phyloP scores from a whole-genome alignment of 371 early-diverging fungal genomes.

The Actinomortierella ambigua region DNA sequence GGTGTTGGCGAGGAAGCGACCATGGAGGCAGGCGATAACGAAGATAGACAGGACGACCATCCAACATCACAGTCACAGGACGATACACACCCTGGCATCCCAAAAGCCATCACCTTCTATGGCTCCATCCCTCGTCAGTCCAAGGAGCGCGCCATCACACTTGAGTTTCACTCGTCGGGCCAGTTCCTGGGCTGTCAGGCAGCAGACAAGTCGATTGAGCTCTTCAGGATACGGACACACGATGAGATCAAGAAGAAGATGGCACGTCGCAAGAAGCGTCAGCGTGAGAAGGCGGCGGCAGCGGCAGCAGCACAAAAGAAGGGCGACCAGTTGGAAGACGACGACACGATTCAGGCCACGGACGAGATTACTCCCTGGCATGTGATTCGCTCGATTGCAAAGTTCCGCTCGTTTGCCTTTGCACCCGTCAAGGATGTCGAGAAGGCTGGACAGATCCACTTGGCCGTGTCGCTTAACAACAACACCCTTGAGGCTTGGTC shows the following conservation, averaged over 20 bases:
- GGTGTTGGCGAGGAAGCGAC: conserved; percentile 49
- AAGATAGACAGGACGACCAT: conserved; percentile 32
- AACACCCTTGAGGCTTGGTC: conserved; percentile 78
- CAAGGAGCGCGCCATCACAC: conserved; percentile 78
- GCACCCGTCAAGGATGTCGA: conserved; percentile 59
- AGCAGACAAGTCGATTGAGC: conserved; percentile 80
- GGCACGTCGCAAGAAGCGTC: conserved; percentile 79
- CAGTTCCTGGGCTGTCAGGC: conserved; percentile 79
- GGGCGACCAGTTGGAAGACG: conserved; percentile 36
- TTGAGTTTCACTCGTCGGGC: conserved; percentile 74
- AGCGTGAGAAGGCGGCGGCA: conserved; percentile 73
- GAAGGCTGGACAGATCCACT: conserved; percentile 57
- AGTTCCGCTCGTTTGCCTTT: conserved; percentile 81
- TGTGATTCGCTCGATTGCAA: conserved; percentile 69
- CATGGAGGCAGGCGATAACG: conserved; percentile 46
- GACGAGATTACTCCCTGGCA: conserved; percentile 73
- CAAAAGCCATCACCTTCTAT: conserved; percentile 66
- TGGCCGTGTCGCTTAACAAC: conserved; percentile 68
- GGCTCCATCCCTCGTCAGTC: conserved; percentile 83
- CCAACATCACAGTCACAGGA: conserved; percentile 12
- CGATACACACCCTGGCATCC: conserved; percentile 16
- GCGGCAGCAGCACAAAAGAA: conserved; percentile 19
- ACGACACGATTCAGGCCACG: conserved; percentile 60
- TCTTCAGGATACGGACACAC: conserved; percentile 76
- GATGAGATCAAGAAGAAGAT: conserved; percentile 84